phyloP scores from a whole-genome alignment of 257 asterid species.

The Salvia splendens region DNA sequence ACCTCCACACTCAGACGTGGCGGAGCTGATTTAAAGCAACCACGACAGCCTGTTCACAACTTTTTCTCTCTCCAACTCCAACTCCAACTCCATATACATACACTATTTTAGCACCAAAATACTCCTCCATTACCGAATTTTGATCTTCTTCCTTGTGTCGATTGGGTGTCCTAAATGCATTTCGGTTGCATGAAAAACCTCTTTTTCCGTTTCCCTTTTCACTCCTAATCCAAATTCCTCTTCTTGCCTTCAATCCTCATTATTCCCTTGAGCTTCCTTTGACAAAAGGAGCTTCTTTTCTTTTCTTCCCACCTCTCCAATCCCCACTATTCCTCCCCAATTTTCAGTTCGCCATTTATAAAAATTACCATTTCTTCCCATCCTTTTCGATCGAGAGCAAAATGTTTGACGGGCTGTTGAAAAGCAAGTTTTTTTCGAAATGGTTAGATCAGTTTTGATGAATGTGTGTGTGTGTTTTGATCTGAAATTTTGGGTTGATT shows the following conservation, averaged over 20 bases:
- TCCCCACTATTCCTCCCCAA: conserved; percentile 35
- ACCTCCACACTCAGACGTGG: conserved; percentile 36
- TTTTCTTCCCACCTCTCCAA: conserved; percentile 36
- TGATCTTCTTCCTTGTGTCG: conserved; percentile 32
- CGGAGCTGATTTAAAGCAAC: conserved; percentile 21
- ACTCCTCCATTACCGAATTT: conserved; percentile 1
- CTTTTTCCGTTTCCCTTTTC: neutral
- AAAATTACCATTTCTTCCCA: conserved; percentile 27
- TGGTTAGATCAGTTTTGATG: conserved; percentile 45
- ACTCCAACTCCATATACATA: neutral
- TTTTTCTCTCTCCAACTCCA: conserved; percentile 17
- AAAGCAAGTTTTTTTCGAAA: conserved; percentile 69
- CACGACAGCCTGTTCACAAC: conserved; percentile 30
- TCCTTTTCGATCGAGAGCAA: conserved; percentile 21
- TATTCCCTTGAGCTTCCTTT: conserved; percentile 27
- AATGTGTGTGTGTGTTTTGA: neutral
- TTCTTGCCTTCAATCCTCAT: conserved; percentile 23
- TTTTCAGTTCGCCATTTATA: conserved; percentile 35
- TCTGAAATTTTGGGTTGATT: conserved; percentile 3
- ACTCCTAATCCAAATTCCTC: conserved; percentile 18
- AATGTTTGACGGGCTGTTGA: conserved; percentile 63
- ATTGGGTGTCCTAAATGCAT: conserved; percentile 28
- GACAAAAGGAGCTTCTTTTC: conserved; percentile 46
- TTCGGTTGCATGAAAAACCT: conserved; percentile 22
- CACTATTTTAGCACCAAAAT: conserved; percentile 12